Evolutionary conservation across 768 basidiomycete species (phyloP).

Genomic region (Mrakia frigida): DNA sequence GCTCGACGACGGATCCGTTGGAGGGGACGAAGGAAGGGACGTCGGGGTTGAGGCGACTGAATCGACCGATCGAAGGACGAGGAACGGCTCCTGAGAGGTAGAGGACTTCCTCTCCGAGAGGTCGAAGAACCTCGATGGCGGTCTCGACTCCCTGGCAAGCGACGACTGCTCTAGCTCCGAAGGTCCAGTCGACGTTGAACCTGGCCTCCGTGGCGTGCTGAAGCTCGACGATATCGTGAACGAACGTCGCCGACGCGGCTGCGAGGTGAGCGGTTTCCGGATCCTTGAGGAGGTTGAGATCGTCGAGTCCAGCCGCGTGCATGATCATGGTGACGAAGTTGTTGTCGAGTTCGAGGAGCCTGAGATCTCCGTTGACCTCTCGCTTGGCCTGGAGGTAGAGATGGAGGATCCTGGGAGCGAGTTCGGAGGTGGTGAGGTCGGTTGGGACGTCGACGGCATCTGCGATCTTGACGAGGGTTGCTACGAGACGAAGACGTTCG

Average conservation of each 20-base stretch:
- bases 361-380: slow-evolving; percentile 27
- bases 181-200: slow-evolving; percentile 22
- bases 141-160: slow-evolving; percentile 19
- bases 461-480: slow-evolving; percentile 3
- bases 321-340: slow-evolving; percentile 34
- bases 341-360: slow-evolving; percentile 29
- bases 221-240: slow-evolving; percentile 13
- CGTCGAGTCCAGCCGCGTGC: slow-evolving; percentile 33
- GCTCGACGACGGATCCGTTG: neutral
- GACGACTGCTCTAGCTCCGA: slow-evolving; percentile 20
- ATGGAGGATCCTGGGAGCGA: slow-evolving; percentile 20
- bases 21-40: slow-evolving; percentile 2
- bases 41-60: neutral
- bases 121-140: neutral
- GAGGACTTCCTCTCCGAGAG: slow-evolving; percentile 12
- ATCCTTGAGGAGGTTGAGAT: slow-evolving; percentile 21
- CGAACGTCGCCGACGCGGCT: slow-evolving; percentile 17
- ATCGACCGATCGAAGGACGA: neutral
- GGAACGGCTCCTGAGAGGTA: slow-evolving; percentile 6
- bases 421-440: slow-evolving; percentile 3
- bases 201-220: slow-evolving; percentile 12
- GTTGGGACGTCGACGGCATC: neutral
- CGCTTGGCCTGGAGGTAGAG: slow-evolving; percentile 32
- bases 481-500: slow-evolving; percentile 27
- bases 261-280: neutral